Base-by-base conservation (phyloP, 306 rosid species). In the Rosa persica region DNA sequence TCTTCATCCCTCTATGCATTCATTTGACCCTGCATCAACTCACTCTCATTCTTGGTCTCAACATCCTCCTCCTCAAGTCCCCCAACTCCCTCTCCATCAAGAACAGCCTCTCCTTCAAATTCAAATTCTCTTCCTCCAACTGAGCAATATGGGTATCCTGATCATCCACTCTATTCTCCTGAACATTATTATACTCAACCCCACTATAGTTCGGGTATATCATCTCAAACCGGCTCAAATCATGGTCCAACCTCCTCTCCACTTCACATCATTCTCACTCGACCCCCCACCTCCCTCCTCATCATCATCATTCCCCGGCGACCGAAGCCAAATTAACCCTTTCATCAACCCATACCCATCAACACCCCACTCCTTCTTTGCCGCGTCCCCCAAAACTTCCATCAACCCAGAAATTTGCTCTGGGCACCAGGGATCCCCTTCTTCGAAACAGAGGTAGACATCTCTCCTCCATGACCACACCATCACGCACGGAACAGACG, bases 181-280 rank as follows among this genome's bases (percentile, higher is more conserved):
- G 77, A 30, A 85, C 93, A 70, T 88, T 92, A 58, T 92, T 94
- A 65, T 94, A 81, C 55, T 92, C 97, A 43, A 43, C 91, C 70
- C 94, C 98, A 12, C 78, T 81, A 62, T 90, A 90, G 65, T 90
- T 90, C 5, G 96, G 97, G 82, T 88, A 89, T 44, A 94, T 88
- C 96, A 94, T 92, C 87, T 94, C 98, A 1, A 92, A 94, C 57
- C 97, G 78, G 73, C 97, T 94, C 95, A 94, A 87, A 82, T 94
- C 98, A 80, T 92, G 97, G 76, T 92, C 96, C 86, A 94, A 76
- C 84, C 97, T 87, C 77, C 97, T 86, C 85, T 94, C 98, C 70
- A 94, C 96, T 82, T 94, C 74, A 89, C 96, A 43, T 90, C 97
- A 81, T 93, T 92, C 67, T 90, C 96, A 48, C 97, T 92, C 5